phyloP scores from a whole-genome alignment of 805 yeast species.

The Candida sithepensis region DNA sequence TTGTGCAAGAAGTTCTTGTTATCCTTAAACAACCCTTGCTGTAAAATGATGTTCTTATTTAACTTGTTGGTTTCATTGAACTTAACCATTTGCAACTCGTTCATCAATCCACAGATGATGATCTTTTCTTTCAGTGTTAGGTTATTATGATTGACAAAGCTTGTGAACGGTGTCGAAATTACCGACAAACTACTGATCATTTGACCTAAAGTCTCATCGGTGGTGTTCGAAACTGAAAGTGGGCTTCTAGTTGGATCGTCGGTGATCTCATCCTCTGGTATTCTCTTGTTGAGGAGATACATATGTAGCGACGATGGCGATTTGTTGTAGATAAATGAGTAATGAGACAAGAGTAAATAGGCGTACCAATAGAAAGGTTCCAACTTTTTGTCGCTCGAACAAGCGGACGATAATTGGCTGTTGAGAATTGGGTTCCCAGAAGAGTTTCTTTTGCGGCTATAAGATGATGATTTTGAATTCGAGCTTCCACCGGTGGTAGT shows the following conservation, averaged over 20 bases:
- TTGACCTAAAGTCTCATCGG: slow-evolving; percentile 17
- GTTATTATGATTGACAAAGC: slow-evolving; percentile 15
- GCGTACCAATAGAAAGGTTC: slow-evolving; percentile 43
- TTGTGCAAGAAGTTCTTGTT: slow-evolving; percentile 46
- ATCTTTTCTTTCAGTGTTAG: slow-evolving; percentile 22
- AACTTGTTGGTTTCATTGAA: slow-evolving; percentile 27
- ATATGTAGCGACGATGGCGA: slow-evolving; percentile 38
- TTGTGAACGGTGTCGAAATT: slow-evolving; percentile 19
- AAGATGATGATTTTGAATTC: not conserved
- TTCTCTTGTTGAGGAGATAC: slow-evolving; percentile 24
- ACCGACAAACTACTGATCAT: slow-evolving; percentile 25
- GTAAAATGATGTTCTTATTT: slow-evolving; percentile 18
- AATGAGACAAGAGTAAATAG: slow-evolving; percentile 43
- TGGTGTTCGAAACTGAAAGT: slow-evolving; percentile 1
- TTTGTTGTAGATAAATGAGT: slow-evolving; percentile 36
- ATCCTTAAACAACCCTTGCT: slow-evolving; percentile 29
- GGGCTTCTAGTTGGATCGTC: not conserved
- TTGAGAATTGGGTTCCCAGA: slow-evolving; percentile 3
- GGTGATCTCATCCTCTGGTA: slow-evolving; percentile 23
- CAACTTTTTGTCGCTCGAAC: slow-evolving; percentile 8
- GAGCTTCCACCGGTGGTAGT: no score
- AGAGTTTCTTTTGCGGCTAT: slow-evolving; percentile 2
- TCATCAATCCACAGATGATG: slow-evolving; percentile 30
- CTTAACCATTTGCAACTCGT: slow-evolving; percentile 30
- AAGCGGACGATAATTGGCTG: slow-evolving; percentile 4